Base-by-base conservation (phyloP, 202 grass and related monocot species). In the Carex arenaria region DNA sequence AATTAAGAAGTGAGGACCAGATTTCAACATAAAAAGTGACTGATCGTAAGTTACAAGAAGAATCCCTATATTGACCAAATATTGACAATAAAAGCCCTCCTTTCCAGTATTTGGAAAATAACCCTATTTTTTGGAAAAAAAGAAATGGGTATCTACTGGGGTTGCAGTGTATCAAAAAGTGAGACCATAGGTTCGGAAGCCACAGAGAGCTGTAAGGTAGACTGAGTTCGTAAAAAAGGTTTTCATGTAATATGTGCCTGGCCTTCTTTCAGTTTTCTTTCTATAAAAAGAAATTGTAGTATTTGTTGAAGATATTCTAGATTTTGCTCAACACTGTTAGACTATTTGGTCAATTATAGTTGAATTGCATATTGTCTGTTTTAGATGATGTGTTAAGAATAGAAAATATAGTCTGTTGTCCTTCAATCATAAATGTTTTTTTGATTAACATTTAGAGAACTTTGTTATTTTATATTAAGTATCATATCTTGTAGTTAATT, bases 31-130 rank as follows among this genome's bases (percentile, higher is more conserved):
- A 26, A 26, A 26, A 26, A 26, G 26, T 26, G 26, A 26, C 26
- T 26, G 26, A 26, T 26, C 26, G 26, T 26, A 26, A 74, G 30
- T 18, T 69, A 32, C 55, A 73, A 17, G 26, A 54, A 23, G 22
- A 22, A 55, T 1, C 31, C 73, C 9, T 78, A 38, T 36, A 59
- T 36, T 57, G 8, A 57, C 53, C 53, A 12, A 5, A 53, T 10
- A 15, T 5, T 77, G 28, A 53, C 73, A 59, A 59, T 57, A 78
- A 59, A 56, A 20, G 15, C 18, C 32, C 13, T 32, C 26, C 15
- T 77, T 54, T 77, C 7, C 26, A 73, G 70, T 34, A 28, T 34
- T 77, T 77, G 72, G 28, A 77, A 77, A 84, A 23, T 74, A 28
- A 61, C 47, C 8, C 7, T 22, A 9, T 71, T 51, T 1, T 60